Evolutionary conservation across 1,284 basidiomycete species (phyloP).

Genomic region (Neonothopanus nambi): DNA sequence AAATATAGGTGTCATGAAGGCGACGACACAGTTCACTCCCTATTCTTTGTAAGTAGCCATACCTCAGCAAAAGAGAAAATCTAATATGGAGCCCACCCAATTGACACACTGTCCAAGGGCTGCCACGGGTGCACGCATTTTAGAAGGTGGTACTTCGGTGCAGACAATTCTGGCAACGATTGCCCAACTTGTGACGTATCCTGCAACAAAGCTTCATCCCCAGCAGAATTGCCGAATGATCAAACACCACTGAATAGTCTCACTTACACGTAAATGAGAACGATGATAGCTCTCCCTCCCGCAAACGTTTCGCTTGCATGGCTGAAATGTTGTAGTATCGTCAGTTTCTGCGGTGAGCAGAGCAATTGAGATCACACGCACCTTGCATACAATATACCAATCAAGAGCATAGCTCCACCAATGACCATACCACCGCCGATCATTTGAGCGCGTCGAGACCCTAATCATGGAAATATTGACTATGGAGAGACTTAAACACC

Average conservation of each 20-base stretch:
- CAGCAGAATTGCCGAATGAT: too few species aligned
- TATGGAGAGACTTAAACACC: not conserved
- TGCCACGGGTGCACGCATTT: slow-evolving; percentile 2
- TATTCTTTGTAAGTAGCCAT: not conserved
- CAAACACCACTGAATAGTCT: too few species aligned
- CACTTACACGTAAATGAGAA: slow-evolving; percentile 2
- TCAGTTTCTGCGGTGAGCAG: too few species aligned
- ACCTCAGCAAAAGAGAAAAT: not conserved
- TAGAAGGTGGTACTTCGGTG: slow-evolving; percentile 4
- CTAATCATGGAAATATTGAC: not conserved
- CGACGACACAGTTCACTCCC: slow-evolving; percentile 5
- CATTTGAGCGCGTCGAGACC: slow-evolving; percentile 3
- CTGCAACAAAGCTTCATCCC: not conserved
- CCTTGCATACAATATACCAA: slow-evolving; percentile 6
- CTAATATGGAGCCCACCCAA: not conserved
- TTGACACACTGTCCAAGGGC: slow-evolving; percentile 7
- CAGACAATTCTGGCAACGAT: slow-evolving; percentile 4
- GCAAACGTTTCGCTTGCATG: not conserved
- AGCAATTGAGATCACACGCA: too few species aligned
- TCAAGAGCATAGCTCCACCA: slow-evolving; percentile 1
- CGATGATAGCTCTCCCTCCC: slow-evolving; percentile 6
- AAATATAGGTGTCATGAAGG: slow-evolving; percentile 6
- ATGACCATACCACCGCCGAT: not conserved
- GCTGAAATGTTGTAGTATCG: too few species aligned
- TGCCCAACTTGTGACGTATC: slow-evolving; percentile 5